Conservation (phyloP, 805 yeast species). For the Pichia thaimueangensis region DNA sequence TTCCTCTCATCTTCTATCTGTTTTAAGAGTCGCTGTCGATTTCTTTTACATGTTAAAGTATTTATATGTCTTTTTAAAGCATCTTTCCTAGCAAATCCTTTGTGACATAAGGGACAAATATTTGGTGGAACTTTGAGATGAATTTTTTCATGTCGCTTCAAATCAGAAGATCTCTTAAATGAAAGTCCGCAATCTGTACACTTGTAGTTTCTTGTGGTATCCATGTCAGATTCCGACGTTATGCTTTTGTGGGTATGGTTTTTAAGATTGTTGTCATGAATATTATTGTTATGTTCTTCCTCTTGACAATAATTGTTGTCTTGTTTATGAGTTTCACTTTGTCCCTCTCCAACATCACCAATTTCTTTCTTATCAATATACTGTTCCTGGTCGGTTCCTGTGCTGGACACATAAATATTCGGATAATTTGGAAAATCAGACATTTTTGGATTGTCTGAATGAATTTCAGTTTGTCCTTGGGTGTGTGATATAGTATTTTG, state of each 20-base stretch:
- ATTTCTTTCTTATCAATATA: not conserved
- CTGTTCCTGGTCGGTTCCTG: not conserved
- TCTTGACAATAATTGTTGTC: too few relatives aligned
- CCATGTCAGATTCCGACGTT: not conserved
- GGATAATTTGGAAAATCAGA: not conserved
- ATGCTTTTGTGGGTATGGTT: not conserved
- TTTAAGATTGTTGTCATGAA: not conserved
- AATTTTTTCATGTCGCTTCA: slow-evolving; percentile 70
- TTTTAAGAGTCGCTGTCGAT: slow-evolving; percentile 45
- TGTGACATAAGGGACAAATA: slow-evolving; percentile 68
- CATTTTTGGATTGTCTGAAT: not conserved
- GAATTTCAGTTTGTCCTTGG: not conserved
- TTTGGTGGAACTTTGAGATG: slow-evolving; percentile 69
- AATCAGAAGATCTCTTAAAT: slow-evolving; percentile 62
- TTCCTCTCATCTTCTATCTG: slow-evolving; percentile 3
- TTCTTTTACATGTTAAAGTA: slow-evolving; percentile 69
- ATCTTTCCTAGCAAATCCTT: slow-evolving; percentile 79
- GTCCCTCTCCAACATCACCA: not conserved
- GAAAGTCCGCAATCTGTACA: slow-evolving; percentile 58
- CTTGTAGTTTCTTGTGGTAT: slow-evolving; percentile 26
- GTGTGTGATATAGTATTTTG: not conserved
- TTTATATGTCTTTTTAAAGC: slow-evolving; percentile 72
- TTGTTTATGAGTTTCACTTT: not conserved
- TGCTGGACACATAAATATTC: not conserved
- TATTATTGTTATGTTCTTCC: not conserved